These are phyloP conservation scores for Curvularia spicifera DNA, from an alignment of 2,329 filamentous ascomycete genomes.

Conservation along the genomic window DNA sequence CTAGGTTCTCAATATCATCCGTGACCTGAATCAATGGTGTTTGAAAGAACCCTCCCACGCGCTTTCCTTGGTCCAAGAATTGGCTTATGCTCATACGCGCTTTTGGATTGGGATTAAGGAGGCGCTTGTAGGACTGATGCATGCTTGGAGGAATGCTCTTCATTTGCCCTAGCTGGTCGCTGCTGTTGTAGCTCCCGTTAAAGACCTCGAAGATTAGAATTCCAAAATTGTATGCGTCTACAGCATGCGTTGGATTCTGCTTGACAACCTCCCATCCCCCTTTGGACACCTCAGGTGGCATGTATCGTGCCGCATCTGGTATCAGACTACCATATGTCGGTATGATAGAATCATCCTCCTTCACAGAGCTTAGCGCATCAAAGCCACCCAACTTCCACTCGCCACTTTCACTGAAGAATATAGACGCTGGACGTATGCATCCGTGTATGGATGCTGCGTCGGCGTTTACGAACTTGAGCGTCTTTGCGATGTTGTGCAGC, in stretches of 20 bases:
- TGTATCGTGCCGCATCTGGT: constrained; percentile 83
- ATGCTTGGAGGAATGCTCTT: constrained; percentile 86
- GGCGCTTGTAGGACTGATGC: constrained; percentile 88
- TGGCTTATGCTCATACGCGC: constrained; percentile 80
- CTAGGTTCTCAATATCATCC: constrained; percentile 89
- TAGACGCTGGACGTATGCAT: constrained; percentile 79
- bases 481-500: constrained; percentile 85
- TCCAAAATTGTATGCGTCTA: constrained; percentile 88
- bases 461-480: constrained; percentile 93
- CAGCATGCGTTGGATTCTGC: constrained; percentile 76
- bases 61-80: constrained; percentile 87
- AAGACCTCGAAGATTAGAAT: constrained; percentile 88
- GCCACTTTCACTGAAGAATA: constrained; percentile 94
- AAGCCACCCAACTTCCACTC: constrained; percentile 98
- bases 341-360: constrained; percentile 92
- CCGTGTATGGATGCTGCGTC: constrained; percentile 93
- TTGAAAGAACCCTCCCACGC: constrained; percentile 86
- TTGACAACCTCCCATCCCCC: constrained; percentile 93
- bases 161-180: constrained; percentile 82
- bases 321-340: constrained; percentile 89
- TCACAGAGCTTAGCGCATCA: constrained; percentile 91
- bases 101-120: constrained; percentile 89
- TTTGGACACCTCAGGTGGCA: constrained; percentile 83
- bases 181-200: constrained; percentile 78
- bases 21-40: constrained; percentile 90